Conservation (phyloP, 495 filamentous ascomycete genomes). For the Neurospora africana region DNA sequence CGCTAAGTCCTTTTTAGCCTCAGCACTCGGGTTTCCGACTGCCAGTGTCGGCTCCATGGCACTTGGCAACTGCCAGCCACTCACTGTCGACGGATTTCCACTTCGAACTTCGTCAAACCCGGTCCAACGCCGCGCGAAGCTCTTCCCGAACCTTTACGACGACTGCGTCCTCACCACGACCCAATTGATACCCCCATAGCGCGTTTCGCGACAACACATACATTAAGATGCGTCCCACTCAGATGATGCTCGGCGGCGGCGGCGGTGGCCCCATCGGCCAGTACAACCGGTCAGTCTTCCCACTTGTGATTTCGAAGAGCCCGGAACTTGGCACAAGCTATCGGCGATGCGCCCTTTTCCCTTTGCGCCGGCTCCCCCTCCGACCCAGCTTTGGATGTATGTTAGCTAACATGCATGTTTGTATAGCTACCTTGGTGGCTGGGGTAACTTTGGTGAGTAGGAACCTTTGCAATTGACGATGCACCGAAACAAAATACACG, state of each 20-base stretch:
- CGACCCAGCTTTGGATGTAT: not conserved
- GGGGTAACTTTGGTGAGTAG: constrained; percentile 76
- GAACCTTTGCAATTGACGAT: not conserved
- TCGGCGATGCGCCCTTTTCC: constrained; percentile 5
- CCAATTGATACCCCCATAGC: constrained; percentile 22
- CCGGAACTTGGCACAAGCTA: constrained; percentile 3
- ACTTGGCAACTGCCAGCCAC: constrained; percentile 1
- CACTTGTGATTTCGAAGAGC: constrained; percentile 1
- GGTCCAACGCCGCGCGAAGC: constrained; percentile 10
- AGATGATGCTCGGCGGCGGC: constrained; percentile 41
- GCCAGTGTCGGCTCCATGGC: not conserved
- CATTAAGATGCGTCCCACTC: constrained; percentile 54
- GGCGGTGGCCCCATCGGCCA: constrained; percentile 48
- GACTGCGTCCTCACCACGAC: constrained; percentile 5
- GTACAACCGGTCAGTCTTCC: constrained; percentile 57
- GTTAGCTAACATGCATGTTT: constrained; percentile 19
- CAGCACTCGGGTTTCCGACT: not conserved
- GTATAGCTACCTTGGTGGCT: constrained; percentile 70
- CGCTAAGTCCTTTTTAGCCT: constrained; percentile 30
- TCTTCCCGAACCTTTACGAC: constrained; percentile 10
- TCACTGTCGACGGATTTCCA: constrained; percentile 18
- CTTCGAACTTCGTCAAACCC: constrained; percentile 7
- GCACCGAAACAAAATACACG: not conserved
- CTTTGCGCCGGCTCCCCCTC: constrained; percentile 2
- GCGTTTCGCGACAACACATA: constrained; percentile 13